Evolutionary conservation across 176 grass and related monocot species (phyloP).

Genomic region (Oryza brachyantha): DNA sequence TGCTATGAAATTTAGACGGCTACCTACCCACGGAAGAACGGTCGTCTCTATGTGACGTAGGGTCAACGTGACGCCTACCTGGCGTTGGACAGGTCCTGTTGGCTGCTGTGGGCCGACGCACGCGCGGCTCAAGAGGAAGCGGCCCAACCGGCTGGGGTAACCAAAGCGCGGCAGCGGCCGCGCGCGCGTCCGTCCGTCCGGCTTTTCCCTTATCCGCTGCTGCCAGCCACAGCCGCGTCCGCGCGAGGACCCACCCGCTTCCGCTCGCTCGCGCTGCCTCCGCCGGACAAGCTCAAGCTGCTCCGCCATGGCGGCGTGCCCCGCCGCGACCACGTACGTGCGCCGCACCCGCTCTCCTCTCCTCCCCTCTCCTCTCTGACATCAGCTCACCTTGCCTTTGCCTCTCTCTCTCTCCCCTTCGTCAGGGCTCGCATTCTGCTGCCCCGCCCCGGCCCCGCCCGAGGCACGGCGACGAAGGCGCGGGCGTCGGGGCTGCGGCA

Average conservation of each 20-base stretch:
- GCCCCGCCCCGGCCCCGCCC: background rate
- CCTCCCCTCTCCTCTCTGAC: background rate
- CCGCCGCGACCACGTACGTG: conserved; percentile 39
- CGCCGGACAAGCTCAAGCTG: background rate
- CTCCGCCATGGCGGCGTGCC: conserved; percentile 28
- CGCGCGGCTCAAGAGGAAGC: too few species aligned
- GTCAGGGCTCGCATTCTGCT: conserved; percentile 32
- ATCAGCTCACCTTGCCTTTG: background rate
- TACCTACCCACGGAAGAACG: too few species aligned
- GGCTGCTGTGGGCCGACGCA: too few species aligned
- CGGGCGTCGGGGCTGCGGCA: conserved; percentile 56
- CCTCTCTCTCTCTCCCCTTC: too few species aligned
- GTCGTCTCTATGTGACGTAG: too few species aligned
- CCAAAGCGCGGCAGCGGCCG: too few species aligned
- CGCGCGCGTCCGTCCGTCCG: background rate
- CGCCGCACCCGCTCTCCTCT: background rate
- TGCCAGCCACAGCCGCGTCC: conserved; percentile 6
- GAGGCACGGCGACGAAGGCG: background rate
- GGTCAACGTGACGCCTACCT: too few species aligned
- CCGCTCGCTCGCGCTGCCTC: background rate
- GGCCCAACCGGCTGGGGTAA: too few species aligned
- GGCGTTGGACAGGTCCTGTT: too few species aligned
- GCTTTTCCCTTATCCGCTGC: conserved; percentile 37
- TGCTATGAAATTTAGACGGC: too few species aligned
- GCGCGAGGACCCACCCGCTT: background rate